phyloP scores from a whole-genome alignment of 768 basidiomycete species.

The Amanita polypyramis region DNA sequence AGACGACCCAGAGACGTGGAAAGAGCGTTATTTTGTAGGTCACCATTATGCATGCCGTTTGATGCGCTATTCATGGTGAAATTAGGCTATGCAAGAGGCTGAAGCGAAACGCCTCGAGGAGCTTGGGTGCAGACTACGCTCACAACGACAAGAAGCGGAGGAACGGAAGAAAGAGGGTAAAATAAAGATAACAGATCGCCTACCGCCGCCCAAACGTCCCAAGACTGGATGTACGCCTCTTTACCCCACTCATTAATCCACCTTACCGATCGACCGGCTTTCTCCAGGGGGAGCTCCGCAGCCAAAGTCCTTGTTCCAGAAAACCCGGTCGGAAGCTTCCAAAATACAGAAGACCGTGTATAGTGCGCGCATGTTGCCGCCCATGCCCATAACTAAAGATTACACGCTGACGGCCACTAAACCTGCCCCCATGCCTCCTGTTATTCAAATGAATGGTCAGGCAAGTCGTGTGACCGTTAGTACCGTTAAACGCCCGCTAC shows the following conservation, averaged over 20 bases:
- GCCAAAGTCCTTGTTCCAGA: conserved; percentile 70
- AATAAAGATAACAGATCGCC: conserved; percentile 62
- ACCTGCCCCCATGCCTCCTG: conserved; percentile 24
- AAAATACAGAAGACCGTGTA: conserved; percentile 57
- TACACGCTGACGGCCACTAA: conserved; percentile 28
- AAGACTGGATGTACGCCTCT: conserved; percentile 21
- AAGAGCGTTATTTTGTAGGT: conserved; percentile 57
- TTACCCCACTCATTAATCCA: background rate
- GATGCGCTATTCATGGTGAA: conserved; percentile 8
- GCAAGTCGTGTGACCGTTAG: conserved; percentile 41
- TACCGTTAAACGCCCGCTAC: conserved; percentile 30
- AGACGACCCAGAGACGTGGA: conserved; percentile 53
- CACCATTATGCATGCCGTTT: conserved; percentile 1
- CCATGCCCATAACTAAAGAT: conserved; percentile 37
- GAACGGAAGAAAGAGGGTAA: conserved; percentile 70
- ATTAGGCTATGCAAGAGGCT: conserved; percentile 42
- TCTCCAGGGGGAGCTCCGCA: conserved; percentile 14
- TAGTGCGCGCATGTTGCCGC: conserved; percentile 39
- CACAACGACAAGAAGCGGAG: conserved; percentile 56
- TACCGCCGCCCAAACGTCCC: conserved; percentile 57
- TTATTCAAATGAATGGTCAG: conserved; percentile 19
- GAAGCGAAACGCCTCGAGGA: conserved; percentile 60
- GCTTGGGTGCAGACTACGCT: conserved; percentile 49
- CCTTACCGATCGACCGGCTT: background rate
- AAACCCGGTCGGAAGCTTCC: conserved; percentile 60